Base-by-base conservation (phyloP, 1,139 yeast genomes). In the Geotrichum bryndzae region DNA sequence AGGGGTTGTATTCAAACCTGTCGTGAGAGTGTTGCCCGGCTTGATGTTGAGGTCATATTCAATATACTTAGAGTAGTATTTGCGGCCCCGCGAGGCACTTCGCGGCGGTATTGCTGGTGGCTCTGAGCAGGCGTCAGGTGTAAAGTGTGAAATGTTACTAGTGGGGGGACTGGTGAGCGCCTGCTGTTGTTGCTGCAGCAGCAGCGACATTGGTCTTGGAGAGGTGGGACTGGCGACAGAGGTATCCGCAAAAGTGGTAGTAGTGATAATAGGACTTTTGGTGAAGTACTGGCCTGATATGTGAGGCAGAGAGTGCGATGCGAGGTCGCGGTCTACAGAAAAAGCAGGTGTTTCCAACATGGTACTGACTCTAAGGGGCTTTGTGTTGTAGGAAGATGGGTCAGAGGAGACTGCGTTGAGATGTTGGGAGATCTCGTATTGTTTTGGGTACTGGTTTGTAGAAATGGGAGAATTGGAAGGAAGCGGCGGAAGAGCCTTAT, bases 71-170 rank as follows among this genome's bases (percentile, higher is more conserved):
- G 22, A 33, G 18, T n/a, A 10, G 56, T n/a, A 22, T 35, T 46
- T 13, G 15, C 15, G 48, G 15, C 46, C 38, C 23, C 57, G 51
- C n/a, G 57, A 54, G 8, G 57, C 35, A 27, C 52, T 45, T 23
- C 57, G 51, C n/a, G 57, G 57, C 27, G 57, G 57, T n/a, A 54
- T 54, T 5, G 52, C 57, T 3, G 57, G 57, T 15, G 56, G 50
- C 10, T 8, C 11, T 18, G 56, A 22, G n/a, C 7, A 35, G 15
- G 33, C 18, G 56, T 38, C 33, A 46, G 8, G 11, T 18, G 27
- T 50, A 5, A n/a, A n/a, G n/a, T 31, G 54, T 27, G 29, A 31
- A 15, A 13, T 18, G 23, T 18, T 15, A 35, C 15, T 5, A 25
- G 7, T 27, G 54, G 54, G 18, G 35, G 45, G 13, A 29, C n/a